These are phyloP conservation scores for Phytophthora cryptogea DNA, from an alignment of 352 stramenopile genomes.

Conservation along the genomic window DNA sequence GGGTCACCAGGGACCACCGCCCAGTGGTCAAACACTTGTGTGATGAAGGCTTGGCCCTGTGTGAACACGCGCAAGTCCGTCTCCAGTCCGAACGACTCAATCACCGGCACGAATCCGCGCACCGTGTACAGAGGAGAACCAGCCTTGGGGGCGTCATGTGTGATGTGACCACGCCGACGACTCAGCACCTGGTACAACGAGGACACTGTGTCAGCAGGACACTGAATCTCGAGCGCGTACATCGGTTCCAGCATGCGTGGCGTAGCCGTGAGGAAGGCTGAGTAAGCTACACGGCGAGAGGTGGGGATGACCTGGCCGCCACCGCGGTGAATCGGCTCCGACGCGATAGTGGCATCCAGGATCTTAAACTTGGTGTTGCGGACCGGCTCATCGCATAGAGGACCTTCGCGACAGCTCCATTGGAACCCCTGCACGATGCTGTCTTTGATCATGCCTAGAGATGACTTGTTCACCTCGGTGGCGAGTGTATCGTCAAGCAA, in stretches of 20 bases:
- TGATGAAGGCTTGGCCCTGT: conserved; percentile 96
- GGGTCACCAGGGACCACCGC: conserved; percentile 98
- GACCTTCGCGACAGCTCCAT: conserved; percentile 98
- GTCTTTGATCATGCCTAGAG: conserved; percentile 93
- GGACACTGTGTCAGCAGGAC: conserved; percentile 95
- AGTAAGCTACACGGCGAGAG: conserved; percentile 96
- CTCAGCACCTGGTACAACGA: conserved; percentile 96
- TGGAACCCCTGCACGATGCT: conserved; percentile 95
- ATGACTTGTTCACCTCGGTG: conserved; percentile 95
- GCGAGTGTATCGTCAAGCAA: conserved; percentile 98
- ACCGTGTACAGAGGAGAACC: conserved; percentile 98
- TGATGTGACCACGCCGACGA: conserved; percentile 92
- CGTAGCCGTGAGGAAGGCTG: conserved; percentile 96
- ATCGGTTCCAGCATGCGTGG: conserved; percentile 98
- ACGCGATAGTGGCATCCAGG: conserved; percentile 95
- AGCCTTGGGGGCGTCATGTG: conserved; percentile 95
- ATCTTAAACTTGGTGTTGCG: conserved; percentile 99
- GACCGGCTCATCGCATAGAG: conserved; percentile 99
- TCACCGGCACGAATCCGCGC: conserved; percentile 97
- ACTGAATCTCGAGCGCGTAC: conserved; percentile 98
- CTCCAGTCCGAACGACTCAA: conserved; percentile 99
- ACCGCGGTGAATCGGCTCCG: conserved; percentile 95
- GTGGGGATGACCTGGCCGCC: conserved; percentile 99
- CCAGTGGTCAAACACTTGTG: conserved; percentile 99
- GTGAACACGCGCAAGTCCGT: conserved; percentile 99